phyloP scores from a whole-genome alignment of 164 flowering plant genomes.

The Vitis riparia region DNA sequence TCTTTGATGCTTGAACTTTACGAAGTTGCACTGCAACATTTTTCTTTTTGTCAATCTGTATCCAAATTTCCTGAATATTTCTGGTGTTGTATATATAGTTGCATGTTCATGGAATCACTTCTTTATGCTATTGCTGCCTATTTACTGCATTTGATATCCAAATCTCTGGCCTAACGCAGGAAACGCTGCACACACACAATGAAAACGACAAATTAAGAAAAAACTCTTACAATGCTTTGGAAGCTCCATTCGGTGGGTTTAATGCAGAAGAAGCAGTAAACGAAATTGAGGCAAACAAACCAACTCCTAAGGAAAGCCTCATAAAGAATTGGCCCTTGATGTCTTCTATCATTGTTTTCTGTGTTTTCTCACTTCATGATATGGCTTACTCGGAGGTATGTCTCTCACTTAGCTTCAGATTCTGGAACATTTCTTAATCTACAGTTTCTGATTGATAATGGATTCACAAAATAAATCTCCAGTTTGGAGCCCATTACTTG shows the following conservation, averaged over 20 bases:
- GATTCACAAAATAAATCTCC: no score
- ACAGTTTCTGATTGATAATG: no score
- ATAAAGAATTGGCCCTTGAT: conserved; percentile 83
- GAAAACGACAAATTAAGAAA: conserved; percentile 1
- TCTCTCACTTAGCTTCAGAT: not conserved
- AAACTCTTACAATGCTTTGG: conserved; percentile 35
- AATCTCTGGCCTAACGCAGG: conserved; percentile 40
- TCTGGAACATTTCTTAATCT: no score
- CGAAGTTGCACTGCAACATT: no score
- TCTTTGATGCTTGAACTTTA: no score
- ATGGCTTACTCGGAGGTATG: conserved; percentile 86
- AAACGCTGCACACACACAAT: conserved; percentile 70
- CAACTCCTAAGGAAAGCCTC: conserved; percentile 40
- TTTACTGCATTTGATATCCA: no score
- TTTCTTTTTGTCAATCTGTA: no score
- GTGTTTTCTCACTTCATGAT: conserved; percentile 81
- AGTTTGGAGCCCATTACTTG: no score
- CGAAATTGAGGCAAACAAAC: conserved; percentile 18
- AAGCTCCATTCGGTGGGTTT: conserved; percentile 29
- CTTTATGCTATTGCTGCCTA: no score
- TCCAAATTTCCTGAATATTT: no score
- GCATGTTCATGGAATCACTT: no score
- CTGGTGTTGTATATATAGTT: no score
- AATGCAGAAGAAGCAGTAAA: conserved; percentile 11
- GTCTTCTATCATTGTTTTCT: conserved; percentile 75